Percentiles rank a stretch among this genome's conserved stretches.
Evolutionary conservation across 176 grass and related monocot genomes (phyloP).

Genomic region (Puccinellia tenuiflora): DNA sequence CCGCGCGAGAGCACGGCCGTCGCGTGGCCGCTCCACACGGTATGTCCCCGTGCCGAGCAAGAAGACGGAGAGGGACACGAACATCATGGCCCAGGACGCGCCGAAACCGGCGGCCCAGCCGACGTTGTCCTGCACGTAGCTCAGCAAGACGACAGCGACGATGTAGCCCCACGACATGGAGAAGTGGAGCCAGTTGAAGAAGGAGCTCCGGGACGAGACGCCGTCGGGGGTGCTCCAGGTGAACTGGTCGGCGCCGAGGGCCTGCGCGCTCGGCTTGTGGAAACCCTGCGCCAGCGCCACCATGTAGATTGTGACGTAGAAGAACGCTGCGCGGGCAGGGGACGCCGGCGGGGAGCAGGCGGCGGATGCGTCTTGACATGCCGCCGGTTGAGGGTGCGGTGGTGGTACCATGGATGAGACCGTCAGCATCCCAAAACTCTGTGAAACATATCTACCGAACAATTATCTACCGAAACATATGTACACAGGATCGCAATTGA

Average conservation of each 20-base stretch:
- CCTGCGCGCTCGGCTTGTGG: constrained; percentile 50
- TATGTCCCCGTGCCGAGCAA: constrained; percentile 32
- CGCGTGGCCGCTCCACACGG: background rate
- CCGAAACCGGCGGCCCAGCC: constrained; percentile 44
- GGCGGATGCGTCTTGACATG: background rate
- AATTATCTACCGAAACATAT: too few relatives aligned
- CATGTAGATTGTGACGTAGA: constrained; percentile 60
- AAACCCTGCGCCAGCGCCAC: constrained; percentile 55
- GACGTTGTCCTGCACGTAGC: constrained; percentile 58
- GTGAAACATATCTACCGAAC: too few relatives aligned
- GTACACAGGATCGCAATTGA: background rate
- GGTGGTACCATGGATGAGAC: constrained; percentile 1
- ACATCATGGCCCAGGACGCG: constrained; percentile 31
- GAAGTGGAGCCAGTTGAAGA: constrained; percentile 78
- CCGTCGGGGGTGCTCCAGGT: background rate
- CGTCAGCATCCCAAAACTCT: constrained; percentile 15
- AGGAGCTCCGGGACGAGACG: constrained; percentile 39
- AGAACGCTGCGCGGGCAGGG: background rate
- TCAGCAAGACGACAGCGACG: constrained; percentile 10
- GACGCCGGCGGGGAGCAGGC: background rate
- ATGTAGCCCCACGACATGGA: constrained; percentile 19
- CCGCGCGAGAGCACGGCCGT: background rate
- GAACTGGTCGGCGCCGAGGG: constrained; percentile 75
- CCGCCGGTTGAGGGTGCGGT: background rate
- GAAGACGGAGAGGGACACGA: constrained; percentile 2